Evolutionary conservation across 2,329 filamentous ascomycete species (phyloP).

Genomic region (Botrytis cinerea): DNA sequence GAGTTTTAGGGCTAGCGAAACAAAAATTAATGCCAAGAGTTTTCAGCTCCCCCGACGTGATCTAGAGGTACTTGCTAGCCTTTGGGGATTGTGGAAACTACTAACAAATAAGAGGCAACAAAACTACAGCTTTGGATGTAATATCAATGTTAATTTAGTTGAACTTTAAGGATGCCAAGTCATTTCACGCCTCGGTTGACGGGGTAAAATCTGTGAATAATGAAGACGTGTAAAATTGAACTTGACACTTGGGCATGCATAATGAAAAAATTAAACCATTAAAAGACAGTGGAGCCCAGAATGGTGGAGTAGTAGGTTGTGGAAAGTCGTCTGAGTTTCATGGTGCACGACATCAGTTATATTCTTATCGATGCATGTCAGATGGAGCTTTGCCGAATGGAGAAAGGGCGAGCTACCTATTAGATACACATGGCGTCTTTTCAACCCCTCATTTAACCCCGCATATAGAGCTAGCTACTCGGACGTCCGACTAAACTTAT

Average conservation of each 20-base stretch:
- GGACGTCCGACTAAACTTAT: neutral
- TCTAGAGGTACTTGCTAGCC: neutral
- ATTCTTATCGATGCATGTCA: neutral
- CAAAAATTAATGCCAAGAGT: neutral
- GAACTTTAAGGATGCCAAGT: neutral
- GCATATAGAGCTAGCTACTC: neutral
- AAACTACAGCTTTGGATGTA: too few relatives aligned
- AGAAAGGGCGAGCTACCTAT: neutral
- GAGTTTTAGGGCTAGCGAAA: neutral
- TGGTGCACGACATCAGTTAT: neutral
- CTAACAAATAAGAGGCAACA: neutral
- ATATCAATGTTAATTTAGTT: neutral
- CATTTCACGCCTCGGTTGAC: neutral
- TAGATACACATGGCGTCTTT: neutral
- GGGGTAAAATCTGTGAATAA: neutral
- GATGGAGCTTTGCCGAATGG: neutral
- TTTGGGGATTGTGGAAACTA: neutral
- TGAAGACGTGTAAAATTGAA: neutral
- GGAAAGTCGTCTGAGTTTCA: neutral
- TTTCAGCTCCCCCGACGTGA: neutral
- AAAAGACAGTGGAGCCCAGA: neutral
- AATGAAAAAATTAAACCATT: neutral
- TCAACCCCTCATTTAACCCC: conserved; percentile 6
- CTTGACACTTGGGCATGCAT: neutral
- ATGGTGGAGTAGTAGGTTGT: neutral